Evolutionary conservation across 345 rosid genomes (phyloP).

Genomic region (Acer negundo): DNA sequence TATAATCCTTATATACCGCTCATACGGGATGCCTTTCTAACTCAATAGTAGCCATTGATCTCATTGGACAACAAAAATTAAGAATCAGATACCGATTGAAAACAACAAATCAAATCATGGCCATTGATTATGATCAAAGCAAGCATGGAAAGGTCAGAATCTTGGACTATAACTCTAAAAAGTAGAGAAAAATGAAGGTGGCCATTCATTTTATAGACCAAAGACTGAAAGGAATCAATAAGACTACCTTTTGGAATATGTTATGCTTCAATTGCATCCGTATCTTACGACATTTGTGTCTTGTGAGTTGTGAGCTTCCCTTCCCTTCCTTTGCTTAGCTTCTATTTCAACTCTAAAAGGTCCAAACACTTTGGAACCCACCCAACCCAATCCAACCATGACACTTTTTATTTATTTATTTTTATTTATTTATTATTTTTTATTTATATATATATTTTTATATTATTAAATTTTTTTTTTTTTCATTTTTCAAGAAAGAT

Average conservation of each 20-base stretch:
- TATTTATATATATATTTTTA: too few relatives aligned
- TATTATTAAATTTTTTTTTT: too few relatives aligned
- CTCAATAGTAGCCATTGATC: neutral
- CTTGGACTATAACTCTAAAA: slow-evolving; percentile 6
- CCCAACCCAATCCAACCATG: neutral
- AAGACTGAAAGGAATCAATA: neutral
- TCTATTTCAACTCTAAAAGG: neutral
- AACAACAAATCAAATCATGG: neutral
- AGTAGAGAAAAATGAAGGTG: neutral
- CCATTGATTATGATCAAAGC: neutral
- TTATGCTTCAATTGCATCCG: neutral
- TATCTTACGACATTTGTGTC: neutral
- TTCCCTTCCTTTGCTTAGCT: too few relatives aligned
- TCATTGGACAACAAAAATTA: neutral
- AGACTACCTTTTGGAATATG: slow-evolving; percentile 15
- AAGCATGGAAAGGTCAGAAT: neutral
- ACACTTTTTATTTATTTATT: too few relatives aligned
- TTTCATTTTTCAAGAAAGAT: too few relatives aligned
- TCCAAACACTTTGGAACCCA: slow-evolving; percentile 4
- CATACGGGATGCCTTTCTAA: neutral
- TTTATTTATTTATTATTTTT: too few relatives aligned
- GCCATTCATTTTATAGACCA: slow-evolving; percentile 1
- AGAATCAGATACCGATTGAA: slow-evolving; percentile 19
- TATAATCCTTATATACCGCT: neutral
- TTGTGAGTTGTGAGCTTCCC: too few relatives aligned